A percentile compares a stretch with the other conserved stretches of the same genome.
These are phyloP conservation scores for Alternaria atra DNA, from an alignment of 2,329 filamentous ascomycete genomes.

Conservation along the genomic window DNA sequence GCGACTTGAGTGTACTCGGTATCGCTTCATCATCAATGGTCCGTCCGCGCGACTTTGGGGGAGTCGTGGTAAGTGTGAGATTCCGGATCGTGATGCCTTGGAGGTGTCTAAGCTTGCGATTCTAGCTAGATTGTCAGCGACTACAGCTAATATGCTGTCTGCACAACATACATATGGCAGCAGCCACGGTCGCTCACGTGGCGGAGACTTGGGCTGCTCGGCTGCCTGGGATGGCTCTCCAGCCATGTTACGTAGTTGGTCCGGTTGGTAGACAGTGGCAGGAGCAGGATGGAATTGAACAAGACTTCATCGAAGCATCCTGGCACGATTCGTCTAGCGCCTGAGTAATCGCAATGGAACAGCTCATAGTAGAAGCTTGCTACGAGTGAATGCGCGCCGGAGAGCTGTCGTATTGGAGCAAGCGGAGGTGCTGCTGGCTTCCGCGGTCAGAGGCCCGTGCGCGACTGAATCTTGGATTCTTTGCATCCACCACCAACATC, in stretches of 20 bases:
- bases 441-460: constrained; percentile 22
- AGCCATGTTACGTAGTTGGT: constrained; percentile 37
- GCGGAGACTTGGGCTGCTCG: constrained; percentile 24
- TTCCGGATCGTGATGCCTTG: constrained; percentile 89
- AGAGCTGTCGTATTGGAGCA: constrained; percentile 30
- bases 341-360: constrained; percentile 7
- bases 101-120: constrained; percentile 87
- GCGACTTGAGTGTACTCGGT: constrained; percentile 71
- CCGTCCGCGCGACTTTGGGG: constrained; percentile 60
- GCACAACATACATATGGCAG: constrained; percentile 45
- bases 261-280: background rate
- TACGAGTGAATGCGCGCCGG: constrained; percentile 12
- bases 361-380: constrained; percentile 24
- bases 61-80: constrained; percentile 69
- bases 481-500: constrained; percentile 7
- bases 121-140: constrained; percentile 59
- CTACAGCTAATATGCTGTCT: background rate
- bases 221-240: constrained; percentile 20
- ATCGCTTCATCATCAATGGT: constrained; percentile 81
- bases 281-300: background rate
- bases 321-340: constrained; percentile 1
- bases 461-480: constrained; percentile 19
- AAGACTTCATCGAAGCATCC: constrained; percentile 15
- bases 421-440: constrained; percentile 18
- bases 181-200: constrained; percentile 51